These are phyloP conservation scores for Agapanthus africanus DNA, from an alignment of 106 monocot species.

Conservation along the genomic window DNA sequence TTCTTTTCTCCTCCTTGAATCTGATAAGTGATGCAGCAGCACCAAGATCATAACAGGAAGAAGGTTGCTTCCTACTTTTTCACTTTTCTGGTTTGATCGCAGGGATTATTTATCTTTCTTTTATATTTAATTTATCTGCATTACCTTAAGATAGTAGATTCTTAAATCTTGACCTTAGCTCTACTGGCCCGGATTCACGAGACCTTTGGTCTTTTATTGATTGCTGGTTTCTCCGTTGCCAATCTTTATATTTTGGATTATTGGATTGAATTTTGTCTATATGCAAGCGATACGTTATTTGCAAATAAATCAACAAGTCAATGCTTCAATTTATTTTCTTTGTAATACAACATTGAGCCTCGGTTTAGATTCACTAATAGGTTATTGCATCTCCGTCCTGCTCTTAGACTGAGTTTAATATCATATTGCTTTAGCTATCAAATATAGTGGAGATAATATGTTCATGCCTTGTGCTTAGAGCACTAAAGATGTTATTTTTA, in stretches of 20 bases:
- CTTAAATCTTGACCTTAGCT: too few relatives aligned
- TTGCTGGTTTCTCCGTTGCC: background rate
- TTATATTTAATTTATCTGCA: background rate
- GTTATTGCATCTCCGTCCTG: background rate
- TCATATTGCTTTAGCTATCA: background rate
- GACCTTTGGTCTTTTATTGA: too few relatives aligned
- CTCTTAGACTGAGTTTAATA: background rate
- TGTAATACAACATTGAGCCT: background rate
- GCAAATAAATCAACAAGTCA: background rate
- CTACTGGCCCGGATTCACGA: too few relatives aligned
- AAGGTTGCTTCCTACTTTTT: too few relatives aligned
- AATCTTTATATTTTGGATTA: background rate
- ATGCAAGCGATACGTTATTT: background rate
- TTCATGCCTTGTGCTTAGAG: background rate
- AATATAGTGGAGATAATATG: background rate
- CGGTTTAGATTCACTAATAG: background rate
- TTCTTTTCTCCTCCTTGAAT: background rate
- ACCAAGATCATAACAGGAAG: too few relatives aligned
- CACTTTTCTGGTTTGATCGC: too few relatives aligned
- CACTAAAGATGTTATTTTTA: background rate
- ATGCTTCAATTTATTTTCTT: background rate
- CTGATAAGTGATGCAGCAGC: background rate
- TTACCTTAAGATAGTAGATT: too few relatives aligned
- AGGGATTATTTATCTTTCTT: background rate
- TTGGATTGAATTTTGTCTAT: too few relatives aligned